Evolutionary conservation across 345 rosid genomes (phyloP).

Genomic region (Dovyalis caffra): DNA sequence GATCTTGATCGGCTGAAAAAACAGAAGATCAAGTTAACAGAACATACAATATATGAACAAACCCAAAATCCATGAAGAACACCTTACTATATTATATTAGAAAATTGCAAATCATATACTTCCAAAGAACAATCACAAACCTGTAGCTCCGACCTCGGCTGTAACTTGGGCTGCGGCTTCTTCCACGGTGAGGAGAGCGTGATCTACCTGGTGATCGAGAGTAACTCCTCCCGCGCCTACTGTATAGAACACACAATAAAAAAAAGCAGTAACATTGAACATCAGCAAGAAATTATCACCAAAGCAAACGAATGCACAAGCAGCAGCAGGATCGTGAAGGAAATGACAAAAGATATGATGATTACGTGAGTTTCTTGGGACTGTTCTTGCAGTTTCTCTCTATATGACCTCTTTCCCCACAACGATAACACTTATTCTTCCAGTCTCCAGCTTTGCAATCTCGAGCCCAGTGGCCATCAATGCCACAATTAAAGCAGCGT

Average conservation of each 20-base stretch:
- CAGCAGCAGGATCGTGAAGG: neutral
- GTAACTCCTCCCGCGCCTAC: constrained; percentile 58
- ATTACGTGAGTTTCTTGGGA: constrained; percentile 71
- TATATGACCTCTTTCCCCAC: constrained; percentile 95
- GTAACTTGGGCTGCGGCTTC: constrained; percentile 86
- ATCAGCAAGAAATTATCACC: neutral
- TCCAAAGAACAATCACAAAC: constrained; percentile 19
- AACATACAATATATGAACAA: neutral
- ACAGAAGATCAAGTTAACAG: neutral
- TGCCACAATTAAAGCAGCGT: constrained; percentile 93
- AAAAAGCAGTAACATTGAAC: neutral
- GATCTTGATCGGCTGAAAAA: constrained; percentile 65
- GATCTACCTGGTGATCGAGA: constrained; percentile 62
- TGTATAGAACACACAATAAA: neutral
- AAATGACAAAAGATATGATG: neutral
- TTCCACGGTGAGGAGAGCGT: constrained; percentile 66
- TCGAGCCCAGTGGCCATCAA: constrained; percentile 98
- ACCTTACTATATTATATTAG: neutral
- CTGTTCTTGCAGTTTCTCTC: constrained; percentile 94
- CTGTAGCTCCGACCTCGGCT: constrained; percentile 87
- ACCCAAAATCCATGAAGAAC: neutral
- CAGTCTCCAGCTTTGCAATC: constrained; percentile 98
- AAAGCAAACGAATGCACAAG: neutral
- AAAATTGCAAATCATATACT: neutral
- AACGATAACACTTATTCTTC: constrained; percentile 95